Conservation (phyloP, 163 green algal genomes). For the Scenedesmus sp. region DNA sequence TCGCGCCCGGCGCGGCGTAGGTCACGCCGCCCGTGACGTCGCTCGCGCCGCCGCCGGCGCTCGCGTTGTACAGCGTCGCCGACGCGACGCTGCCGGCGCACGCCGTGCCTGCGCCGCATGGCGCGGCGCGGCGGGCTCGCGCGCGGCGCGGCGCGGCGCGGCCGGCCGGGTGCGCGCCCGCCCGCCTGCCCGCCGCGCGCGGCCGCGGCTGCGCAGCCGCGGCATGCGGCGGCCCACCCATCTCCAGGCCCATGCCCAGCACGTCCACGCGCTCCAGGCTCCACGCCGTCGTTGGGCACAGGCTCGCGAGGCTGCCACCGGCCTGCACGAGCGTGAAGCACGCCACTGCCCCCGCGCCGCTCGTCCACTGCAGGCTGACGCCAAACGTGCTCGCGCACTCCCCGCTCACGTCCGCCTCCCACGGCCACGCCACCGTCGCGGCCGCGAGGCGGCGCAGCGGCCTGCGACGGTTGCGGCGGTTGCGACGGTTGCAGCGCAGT, state of each 20-base stretch:
- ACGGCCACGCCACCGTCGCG: no score
- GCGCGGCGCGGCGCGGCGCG: no score
- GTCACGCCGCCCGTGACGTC: not conserved
- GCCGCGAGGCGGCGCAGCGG: no score
- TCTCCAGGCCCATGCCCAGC: not conserved
- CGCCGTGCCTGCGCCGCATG: not conserved
- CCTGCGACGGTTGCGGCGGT: no score
- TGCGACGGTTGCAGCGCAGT: no score
- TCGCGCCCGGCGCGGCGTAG: not conserved
- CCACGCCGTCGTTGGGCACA: not conserved
- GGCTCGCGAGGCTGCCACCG: not conserved
- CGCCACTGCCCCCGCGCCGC: not conserved
- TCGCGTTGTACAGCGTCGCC: not conserved
- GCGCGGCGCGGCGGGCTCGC: no score
- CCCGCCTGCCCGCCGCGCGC: no score
- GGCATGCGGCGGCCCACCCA: not conserved
- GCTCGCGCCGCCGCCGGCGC: no score
- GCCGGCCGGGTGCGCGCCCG: no score
- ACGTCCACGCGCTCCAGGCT: not conserved
- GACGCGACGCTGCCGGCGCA: not conserved
- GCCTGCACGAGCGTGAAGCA: not conserved
- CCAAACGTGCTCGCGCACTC: not conserved
- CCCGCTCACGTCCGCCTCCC: no score
- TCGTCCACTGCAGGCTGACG: not conserved
- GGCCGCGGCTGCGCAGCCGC: not conserved